A percentile compares a stretch with the other conserved stretches of the same genome.
Conservation (phyloP, 108 stramenopile species). For the Fistulifera solaris region DNA sequence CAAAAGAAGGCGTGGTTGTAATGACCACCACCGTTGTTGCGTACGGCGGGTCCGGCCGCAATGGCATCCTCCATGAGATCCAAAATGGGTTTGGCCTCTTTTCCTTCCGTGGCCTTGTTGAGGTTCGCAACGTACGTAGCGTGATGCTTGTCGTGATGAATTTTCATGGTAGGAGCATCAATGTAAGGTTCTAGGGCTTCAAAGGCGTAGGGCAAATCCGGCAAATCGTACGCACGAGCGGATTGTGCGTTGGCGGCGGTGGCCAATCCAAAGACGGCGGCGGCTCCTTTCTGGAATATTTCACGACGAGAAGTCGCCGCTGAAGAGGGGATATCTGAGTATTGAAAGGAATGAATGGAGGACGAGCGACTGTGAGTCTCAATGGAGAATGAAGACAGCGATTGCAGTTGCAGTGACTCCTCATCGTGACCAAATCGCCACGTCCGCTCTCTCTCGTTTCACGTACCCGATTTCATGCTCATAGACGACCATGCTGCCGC, state of each 20-base stretch:
- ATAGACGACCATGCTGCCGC: conserved; percentile 57
- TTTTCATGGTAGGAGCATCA: conserved; percentile 93
- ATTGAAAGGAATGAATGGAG: neutral
- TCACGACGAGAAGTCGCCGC: conserved; percentile 48
- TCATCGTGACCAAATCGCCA: neutral
- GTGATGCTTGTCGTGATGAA: conserved; percentile 95
- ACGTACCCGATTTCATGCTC: conserved; percentile 62
- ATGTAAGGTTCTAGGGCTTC: conserved; percentile 93
- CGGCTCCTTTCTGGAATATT: conserved; percentile 50
- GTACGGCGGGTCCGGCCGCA: conserved; percentile 77
- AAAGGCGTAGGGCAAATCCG: conserved; percentile 86
- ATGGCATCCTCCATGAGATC: conserved; percentile 78
- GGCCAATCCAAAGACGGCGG: conserved; percentile 26
- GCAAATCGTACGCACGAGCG: conserved; percentile 77
- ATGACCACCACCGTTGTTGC: conserved; percentile 98
- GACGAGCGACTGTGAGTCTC: neutral
- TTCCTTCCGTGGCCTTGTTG: conserved; percentile 80
- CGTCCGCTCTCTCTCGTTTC: neutral
- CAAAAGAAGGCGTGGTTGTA: conserved; percentile 99
- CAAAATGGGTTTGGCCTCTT: conserved; percentile 67
- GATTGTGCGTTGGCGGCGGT: conserved; percentile 31
- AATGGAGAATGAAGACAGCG: neutral
- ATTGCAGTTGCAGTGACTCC: neutral
- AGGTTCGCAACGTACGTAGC: conserved; percentile 78
- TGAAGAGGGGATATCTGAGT: conserved; percentile 3